Evolutionary conservation across 371 early-diverging fungal genomes (phyloP).

Genomic region (Dichotomocladium elegans): DNA sequence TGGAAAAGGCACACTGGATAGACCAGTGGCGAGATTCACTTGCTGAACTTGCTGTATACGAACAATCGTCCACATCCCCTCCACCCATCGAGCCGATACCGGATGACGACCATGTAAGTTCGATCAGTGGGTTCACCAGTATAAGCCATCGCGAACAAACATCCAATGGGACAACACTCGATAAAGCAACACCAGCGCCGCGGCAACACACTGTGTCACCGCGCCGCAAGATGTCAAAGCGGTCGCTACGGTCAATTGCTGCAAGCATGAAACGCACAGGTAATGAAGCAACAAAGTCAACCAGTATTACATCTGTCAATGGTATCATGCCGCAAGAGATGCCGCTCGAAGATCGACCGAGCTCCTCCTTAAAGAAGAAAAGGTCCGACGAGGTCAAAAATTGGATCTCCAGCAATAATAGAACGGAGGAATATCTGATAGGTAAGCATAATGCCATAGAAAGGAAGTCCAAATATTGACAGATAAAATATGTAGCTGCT

Average conservation of each 20-base stretch:
- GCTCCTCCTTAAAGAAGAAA: slow-evolving; percentile 24
- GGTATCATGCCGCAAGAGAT: slow-evolving; percentile 12
- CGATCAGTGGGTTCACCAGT: slow-evolving; percentile 40
- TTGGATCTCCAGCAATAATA: slow-evolving; percentile 28
- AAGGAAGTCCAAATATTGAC: no score
- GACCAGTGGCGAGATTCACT: slow-evolving; percentile 48
- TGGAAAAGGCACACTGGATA: slow-evolving; percentile 37
- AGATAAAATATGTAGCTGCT: neutral
- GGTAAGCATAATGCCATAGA: neutral
- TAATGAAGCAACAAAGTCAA: slow-evolving; percentile 9
- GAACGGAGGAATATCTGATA: neutral
- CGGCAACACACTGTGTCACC: neutral
- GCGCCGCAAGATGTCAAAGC: slow-evolving; percentile 9
- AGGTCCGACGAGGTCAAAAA: slow-evolving; percentile 41
- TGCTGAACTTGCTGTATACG: slow-evolving; percentile 30
- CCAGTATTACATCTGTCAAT: slow-evolving; percentile 16
- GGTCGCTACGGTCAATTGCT: slow-evolving; percentile 3
- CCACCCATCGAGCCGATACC: slow-evolving; percentile 47
- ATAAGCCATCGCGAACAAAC: slow-evolving; percentile 26
- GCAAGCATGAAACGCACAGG: slow-evolving; percentile 1
- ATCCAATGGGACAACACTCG: neutral
- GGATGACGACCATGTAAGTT: slow-evolving; percentile 35
- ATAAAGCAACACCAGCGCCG: neutral
- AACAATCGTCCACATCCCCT: slow-evolving; percentile 22
- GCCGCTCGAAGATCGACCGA: slow-evolving; percentile 21